Percentiles rank a stretch among this genome's conserved stretches.
These are phyloP conservation scores for Trichoderma lentiforme DNA, from an alignment of 2,329 filamentous ascomycete species.

Conservation along the genomic window DNA sequence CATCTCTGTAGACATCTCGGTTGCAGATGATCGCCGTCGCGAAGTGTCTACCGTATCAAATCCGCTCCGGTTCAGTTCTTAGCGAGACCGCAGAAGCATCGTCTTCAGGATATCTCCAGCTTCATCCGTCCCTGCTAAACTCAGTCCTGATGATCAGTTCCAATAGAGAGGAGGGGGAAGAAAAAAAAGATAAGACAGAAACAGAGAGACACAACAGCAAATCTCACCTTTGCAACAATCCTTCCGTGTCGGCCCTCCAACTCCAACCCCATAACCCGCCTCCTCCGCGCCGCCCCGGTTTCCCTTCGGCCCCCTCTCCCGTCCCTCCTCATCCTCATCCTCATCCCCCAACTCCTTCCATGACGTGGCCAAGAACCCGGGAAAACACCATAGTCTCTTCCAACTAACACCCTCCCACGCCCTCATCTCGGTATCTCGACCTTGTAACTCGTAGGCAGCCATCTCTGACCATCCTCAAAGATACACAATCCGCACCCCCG, in stretches of 20 bases:
- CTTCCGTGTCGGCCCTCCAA: neutral
- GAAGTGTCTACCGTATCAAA: neutral
- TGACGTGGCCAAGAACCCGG: neutral
- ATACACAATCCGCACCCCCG: neutral
- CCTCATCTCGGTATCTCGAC: neutral
- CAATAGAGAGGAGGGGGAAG: neutral
- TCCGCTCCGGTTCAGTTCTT: neutral
- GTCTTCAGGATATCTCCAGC: neutral
- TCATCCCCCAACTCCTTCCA: neutral
- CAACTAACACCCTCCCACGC: neutral
- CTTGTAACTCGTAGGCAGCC: neutral
- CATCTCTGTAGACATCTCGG: neutral
- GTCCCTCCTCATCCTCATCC: neutral
- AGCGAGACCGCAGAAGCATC: neutral
- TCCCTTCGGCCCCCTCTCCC: neutral
- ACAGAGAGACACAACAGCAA: neutral
- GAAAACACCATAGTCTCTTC: neutral
- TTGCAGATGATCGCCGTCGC: neutral
- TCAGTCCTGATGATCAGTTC: neutral
- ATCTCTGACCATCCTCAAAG: neutral
- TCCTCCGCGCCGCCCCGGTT: constrained; percentile 3
- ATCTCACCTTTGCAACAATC: neutral
- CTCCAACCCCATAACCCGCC: neutral
- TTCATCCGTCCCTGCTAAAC: neutral
- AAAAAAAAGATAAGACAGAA: neutral